Evolutionary conservation across 768 basidiomycete species (phyloP), one percentile per base, ranked within the genome.

Genomic region (Lactarius evosmus): DNA sequence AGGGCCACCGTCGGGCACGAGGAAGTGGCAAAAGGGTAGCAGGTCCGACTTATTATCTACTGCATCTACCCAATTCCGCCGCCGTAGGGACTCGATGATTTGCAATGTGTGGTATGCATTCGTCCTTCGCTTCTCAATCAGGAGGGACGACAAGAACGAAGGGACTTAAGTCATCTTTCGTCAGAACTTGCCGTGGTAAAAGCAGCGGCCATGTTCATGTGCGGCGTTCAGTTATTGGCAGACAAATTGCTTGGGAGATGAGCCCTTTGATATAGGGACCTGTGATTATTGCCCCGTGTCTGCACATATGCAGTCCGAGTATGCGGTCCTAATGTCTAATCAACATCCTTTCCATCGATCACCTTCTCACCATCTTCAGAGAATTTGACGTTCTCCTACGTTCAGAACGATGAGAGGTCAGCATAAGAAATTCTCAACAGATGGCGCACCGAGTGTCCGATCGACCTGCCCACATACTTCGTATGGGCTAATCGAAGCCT

Each of bases 401-500:
- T 36, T 33, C 32, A 32, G 44, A 19, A 38, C 8, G 38, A 56
- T 53, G 5, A 76, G 78, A 72, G 4, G 30, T 58, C 79, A 80
- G 30, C 70, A 67, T 81, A 76, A n/a, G 66, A 17, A 77, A 80
- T 8, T 17, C 6, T 51, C n/a, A 25, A 30, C 30, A 52, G 17
- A 36, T 33, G 11, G 61, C 74, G 59, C 62, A 83, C 81, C 65
- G 75, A 69, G 56, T 79, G 78, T 9, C 76, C 77, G 2, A 74
- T 72, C 11, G 88, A 90, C 72, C 83, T 89, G 16, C 89, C 91
- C 61, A 93, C 77, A 67, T 91, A 93, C 72, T 94, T 94, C 8
- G 92, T 94, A 69, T 93, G 92, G 64, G 87, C 91, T 93, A 63
- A 1, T 55, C 25, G 27, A 56, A 60, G 38, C 66, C 41, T 46